These are phyloP conservation scores for Berkeleyomyces rouxiae DNA, from an alignment of 2,329 filamentous ascomycete genomes.

Conservation along the genomic window DNA sequence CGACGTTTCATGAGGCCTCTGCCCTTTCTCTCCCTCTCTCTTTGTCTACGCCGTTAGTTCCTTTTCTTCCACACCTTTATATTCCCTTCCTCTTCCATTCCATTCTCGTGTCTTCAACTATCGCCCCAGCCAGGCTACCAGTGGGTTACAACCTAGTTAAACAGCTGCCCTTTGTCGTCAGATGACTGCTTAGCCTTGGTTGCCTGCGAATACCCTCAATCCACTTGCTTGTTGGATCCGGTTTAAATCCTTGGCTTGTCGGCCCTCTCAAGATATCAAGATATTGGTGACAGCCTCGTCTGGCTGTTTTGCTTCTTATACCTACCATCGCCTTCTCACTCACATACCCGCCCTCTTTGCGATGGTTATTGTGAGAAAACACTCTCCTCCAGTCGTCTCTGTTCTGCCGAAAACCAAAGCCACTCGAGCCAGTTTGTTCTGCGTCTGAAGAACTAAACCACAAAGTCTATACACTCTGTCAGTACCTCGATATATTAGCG, in stretches of 20 bases:
- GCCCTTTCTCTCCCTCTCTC: neutral
- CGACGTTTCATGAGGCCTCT: slow-evolving; percentile 1
- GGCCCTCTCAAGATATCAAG: neutral
- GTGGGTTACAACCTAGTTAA: neutral
- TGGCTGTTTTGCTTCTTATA: neutral
- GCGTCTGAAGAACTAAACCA: neutral
- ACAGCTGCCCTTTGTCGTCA: slow-evolving; percentile 4
- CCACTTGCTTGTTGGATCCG: neutral
- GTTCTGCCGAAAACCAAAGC: neutral
- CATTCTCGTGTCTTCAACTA: neutral
- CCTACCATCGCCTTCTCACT: neutral
- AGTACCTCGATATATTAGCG: neutral
- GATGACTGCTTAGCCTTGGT: slow-evolving; percentile 10
- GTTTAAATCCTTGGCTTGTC: neutral
- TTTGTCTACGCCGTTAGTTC: neutral
- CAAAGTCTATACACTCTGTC: neutral
- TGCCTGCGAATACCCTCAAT: slow-evolving; percentile 8
- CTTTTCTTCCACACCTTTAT: neutral
- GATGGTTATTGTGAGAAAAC: slow-evolving; percentile 9
- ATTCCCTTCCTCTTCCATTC: neutral
- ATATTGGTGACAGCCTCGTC: neutral
- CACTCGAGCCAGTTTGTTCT: neutral
- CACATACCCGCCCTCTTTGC: neutral
- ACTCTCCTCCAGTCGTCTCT: slow-evolving; percentile 8
- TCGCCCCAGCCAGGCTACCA: slow-evolving; percentile 2